Conservation (phyloP, 768 basidiomycete species). For the Calocybe gangraenosa region DNA sequence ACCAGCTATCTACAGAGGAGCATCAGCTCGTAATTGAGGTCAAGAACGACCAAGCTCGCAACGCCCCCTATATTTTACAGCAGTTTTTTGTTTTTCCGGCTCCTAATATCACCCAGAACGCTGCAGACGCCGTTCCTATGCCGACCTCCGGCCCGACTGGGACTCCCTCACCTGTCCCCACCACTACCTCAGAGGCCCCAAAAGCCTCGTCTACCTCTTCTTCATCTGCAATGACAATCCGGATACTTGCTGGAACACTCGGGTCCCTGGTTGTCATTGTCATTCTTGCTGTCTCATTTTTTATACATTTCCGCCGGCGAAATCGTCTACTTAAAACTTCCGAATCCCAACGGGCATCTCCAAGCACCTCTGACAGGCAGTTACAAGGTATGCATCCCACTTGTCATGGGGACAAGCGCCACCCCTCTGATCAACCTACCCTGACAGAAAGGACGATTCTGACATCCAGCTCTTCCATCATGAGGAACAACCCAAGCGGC, state of each 20-base stretch:
- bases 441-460: constrained; percentile 26
- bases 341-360: constrained; percentile 8
- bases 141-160: background rate
- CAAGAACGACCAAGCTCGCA: constrained; percentile 17
- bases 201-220: background rate
- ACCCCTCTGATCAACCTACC: background rate
- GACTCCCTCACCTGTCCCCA: background rate
- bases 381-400: constrained; percentile 19
- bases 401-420: too few relatives aligned
- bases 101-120: constrained; percentile 3
- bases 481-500: constrained; percentile 23
- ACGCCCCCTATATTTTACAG: constrained; percentile 36
- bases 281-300: constrained; percentile 8
- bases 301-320: constrained; percentile 14
- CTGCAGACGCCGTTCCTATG: background rate
- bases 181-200: background rate
- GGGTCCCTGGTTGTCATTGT: constrained; percentile 21
- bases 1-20: constrained; percentile 20
- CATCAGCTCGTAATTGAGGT: constrained; percentile 39
- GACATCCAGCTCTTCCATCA: constrained; percentile 32
- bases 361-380: constrained; percentile 9
- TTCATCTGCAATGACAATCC: constrained; percentile 12
- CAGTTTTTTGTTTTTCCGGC: constrained; percentile 33
- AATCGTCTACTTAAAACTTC: constrained; percentile 4
- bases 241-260: constrained; percentile 23